A percentile compares a stretch with the other conserved stretches of the same genome.
Conservation (phyloP, 108 stramenopile genomes). For the Nitzschia sp. region DNA sequence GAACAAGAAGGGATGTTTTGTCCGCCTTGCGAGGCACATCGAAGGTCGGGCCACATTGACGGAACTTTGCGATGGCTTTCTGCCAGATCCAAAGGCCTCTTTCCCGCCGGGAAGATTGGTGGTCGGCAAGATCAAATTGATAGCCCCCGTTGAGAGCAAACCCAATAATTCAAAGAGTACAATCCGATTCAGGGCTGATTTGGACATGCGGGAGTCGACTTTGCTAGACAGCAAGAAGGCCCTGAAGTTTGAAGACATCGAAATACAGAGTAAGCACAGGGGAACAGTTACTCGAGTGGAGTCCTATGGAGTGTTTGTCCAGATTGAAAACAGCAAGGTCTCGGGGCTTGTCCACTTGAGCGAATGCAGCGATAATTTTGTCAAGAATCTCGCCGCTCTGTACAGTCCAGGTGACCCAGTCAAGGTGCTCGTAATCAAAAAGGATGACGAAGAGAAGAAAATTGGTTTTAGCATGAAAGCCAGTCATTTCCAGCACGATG, state of each 20-base stretch:
- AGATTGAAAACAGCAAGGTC: constrained; percentile 83
- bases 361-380: constrained; percentile 85
- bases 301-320: constrained; percentile 91
- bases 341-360: constrained; percentile 91
- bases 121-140: constrained; percentile 79
- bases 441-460: constrained; percentile 62
- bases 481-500: constrained; percentile 89
- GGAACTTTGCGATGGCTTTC: constrained; percentile 87
- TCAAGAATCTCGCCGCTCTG: constrained; percentile 73
- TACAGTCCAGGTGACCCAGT: constrained; percentile 95
- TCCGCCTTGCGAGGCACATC: constrained; percentile 76
- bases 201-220: constrained; percentile 81
- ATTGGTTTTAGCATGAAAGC: constrained; percentile 90
- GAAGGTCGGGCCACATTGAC: constrained; percentile 89
- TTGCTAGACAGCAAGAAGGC: constrained; percentile 62
- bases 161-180: constrained; percentile 23
- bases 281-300: constrained; percentile 88
- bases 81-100: constrained; percentile 69
- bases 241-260: constrained; percentile 72
- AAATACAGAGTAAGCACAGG: constrained; percentile 76
- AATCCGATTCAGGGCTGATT: constrained; percentile 52
- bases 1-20: constrained; percentile 91
- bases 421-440: constrained; percentile 89
- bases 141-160: constrained; percentile 31
- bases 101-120: constrained; percentile 93